These are phyloP conservation scores for Metschnikowia noctiluminum DNA, from an alignment of 805 yeast genomes.

Conservation along the genomic window DNA sequence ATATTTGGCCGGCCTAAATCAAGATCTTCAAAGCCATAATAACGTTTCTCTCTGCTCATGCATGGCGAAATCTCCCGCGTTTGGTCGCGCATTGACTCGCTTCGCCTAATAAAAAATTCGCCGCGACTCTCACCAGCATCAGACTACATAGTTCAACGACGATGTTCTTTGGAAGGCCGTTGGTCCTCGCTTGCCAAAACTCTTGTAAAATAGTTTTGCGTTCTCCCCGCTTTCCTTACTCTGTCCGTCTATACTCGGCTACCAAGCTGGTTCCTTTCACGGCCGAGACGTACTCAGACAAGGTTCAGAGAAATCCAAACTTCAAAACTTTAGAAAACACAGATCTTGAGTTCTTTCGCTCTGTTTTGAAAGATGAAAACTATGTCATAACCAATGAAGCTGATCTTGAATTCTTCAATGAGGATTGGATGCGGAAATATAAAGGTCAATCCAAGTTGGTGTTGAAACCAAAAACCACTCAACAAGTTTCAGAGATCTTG, in stretches of 20 bases:
- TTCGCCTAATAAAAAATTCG: conserved; percentile 6
- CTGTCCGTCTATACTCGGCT: conserved; percentile 22
- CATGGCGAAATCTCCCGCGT: conserved; percentile 1
- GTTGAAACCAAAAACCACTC: conserved; percentile 75
- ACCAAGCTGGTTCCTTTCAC: conserved; percentile 51
- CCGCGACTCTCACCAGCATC: not conserved
- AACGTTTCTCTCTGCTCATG: not conserved
- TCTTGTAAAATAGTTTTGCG: not conserved
- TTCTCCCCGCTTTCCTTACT: not conserved
- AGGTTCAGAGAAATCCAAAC: conserved; percentile 46
- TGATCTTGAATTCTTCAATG: conserved; percentile 71
- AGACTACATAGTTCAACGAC: not conserved
- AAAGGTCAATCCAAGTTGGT: conserved; percentile 82
- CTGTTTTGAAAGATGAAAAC: conserved; percentile 50
- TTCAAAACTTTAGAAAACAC: conserved; percentile 51
- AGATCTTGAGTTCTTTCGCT: conserved; percentile 60
- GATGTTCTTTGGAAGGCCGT: conserved; percentile 1
- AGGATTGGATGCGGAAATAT: conserved; percentile 94
- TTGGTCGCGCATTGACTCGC: conserved; percentile 7
- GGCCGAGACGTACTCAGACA: conserved; percentile 61
- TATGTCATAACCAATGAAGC: conserved; percentile 53
- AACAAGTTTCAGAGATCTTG: conserved; percentile 72
- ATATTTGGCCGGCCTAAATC: not conserved
- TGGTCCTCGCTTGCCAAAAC: conserved; percentile 2
- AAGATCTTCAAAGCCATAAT: not conserved